Evolutionary conservation across 257 asterid species (phyloP), one percentile per base, ranked within the genome.

Genomic region (Catharanthus roseus): DNA sequence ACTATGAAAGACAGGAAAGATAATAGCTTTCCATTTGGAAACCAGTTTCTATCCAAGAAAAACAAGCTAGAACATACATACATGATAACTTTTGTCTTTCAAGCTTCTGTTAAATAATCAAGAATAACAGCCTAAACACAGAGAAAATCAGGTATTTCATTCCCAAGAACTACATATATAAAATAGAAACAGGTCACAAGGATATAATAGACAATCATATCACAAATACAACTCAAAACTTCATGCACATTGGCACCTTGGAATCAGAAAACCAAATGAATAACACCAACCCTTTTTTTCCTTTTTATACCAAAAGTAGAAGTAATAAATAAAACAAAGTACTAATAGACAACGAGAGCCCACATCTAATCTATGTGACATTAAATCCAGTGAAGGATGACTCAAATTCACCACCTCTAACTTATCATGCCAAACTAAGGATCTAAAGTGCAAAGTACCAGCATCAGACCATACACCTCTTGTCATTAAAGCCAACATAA

Each of bases 201-300:
- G 8, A 62, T 39, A 19, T 9, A 13, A 63, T 34, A 38, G 29
- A 44, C 8, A n/a, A 16, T 0, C 10, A 19, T 28, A 49, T 23
- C 23, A 34, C 3, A 24, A 28, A 10, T 23, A 42, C 6, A 11
- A 60, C 9, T 24, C 26, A 15, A 61, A 34, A 61, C 33, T 62
- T 33, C 75, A 71, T 61, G 61, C 36, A 63, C 21, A 12, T 53
- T 29, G 29, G 45, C 31, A 21, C 36, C 60, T 42, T 42, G 60
- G 29, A 71, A 33, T 26, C 65, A 31, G 15, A 49, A 38, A 5
- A 50, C 21, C 7, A 36, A 15, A 58, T 49, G 9, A 36, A 49
- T 9, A 21, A 50, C 26, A 6, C 56, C 26, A 49, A 19, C 16
- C 36, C 36, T 10, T 51, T 47, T 21, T 38, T n/a, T 15, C 50